Percentiles rank a stretch among this genome's conserved stretches.
phyloP scores from a whole-genome alignment of 2,329 filamentous ascomycete species.

The Aspergillus awamori region DNA sequence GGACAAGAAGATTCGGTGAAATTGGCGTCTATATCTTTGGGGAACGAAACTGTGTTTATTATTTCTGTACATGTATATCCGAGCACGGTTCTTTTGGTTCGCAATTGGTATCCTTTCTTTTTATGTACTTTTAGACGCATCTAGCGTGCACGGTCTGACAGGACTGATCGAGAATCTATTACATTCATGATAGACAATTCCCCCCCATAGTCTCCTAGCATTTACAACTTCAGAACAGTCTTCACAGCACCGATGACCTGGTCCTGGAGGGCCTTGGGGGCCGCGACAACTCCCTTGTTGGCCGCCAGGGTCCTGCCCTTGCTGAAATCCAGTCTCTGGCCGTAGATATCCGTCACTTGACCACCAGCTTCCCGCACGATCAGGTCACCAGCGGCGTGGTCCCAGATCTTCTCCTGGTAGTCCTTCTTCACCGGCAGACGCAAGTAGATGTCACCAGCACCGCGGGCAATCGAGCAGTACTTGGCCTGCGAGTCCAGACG shows the following conservation, averaged over 20 bases:
- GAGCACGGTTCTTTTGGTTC: conserved; percentile 25
- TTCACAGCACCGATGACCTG: conserved; percentile 81
- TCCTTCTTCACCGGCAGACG: conserved; percentile 80
- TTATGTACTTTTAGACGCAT: conserved; percentile 40
- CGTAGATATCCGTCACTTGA: conserved; percentile 83
- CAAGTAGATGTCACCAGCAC: conserved; percentile 92
- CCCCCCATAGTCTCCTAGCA: conserved; percentile 12
- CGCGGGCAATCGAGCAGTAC: conserved; percentile 91
- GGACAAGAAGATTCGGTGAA: conserved; percentile 93
- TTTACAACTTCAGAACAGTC: conserved; percentile 66
- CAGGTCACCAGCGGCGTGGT: conserved; percentile 92
- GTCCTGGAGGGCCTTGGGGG: conserved; percentile 73
- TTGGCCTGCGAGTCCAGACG: conserved; percentile 98
- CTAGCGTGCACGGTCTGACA: conserved; percentile 28
- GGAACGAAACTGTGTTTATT: conserved; percentile 27
- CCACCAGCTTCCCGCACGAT: conserved; percentile 95
- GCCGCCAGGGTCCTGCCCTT: conserved; percentile 80
- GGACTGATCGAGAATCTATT: conserved; percentile 18
- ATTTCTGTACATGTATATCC: conserved; percentile 35
- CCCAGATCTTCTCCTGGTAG: conserved; percentile 99
- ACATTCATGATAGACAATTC: conserved; percentile 15
- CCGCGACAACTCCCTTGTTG: conserved; percentile 94
- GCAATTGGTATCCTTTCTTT: conserved; percentile 35
- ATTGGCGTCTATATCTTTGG: conserved; percentile 29
- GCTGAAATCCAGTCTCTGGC: conserved; percentile 83